A percentile compares a stretch with the other conserved stretches of the same genome.
phyloP scores from a whole-genome alignment of 192 early-diverging fungal genomes.

The Physocladia obscura region DNA sequence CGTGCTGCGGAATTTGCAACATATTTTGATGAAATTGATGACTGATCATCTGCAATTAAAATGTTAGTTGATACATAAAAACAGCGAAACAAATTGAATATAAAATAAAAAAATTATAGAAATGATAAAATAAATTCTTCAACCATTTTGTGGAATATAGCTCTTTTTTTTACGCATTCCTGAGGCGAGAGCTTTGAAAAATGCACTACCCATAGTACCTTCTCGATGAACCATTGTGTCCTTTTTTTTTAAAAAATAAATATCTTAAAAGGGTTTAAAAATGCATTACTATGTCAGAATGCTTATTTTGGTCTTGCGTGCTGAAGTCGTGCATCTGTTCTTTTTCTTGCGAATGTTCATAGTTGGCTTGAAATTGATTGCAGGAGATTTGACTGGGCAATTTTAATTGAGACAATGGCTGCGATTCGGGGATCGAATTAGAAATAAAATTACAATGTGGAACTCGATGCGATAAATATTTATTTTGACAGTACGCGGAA shows the following conservation, averaged over 20 bases:
- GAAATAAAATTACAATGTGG: too few relatives aligned
- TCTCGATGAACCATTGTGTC: not conserved
- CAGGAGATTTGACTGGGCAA: not conserved
- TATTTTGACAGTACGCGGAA: too few relatives aligned
- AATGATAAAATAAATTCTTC: too few relatives aligned
- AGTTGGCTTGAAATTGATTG: not conserved
- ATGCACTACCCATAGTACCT: not conserved
- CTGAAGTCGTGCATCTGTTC: not conserved
- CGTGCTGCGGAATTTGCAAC: not conserved
- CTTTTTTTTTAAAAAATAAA: not conserved
- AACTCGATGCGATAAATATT: too few relatives aligned
- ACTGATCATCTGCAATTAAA: not conserved
- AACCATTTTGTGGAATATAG: not conserved
- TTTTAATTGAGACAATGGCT: too few relatives aligned
- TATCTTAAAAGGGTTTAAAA: not conserved
- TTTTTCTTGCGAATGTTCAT: not conserved
- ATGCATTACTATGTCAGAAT: not conserved
- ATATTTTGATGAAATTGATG: not conserved
- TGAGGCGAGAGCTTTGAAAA: conserved; percentile 3
- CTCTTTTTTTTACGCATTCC: not conserved
- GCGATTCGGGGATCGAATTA: too few relatives aligned
- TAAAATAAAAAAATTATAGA: not conserved
- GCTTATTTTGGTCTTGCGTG: not conserved
- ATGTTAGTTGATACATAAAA: not conserved
- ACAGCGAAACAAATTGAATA: not conserved